These are phyloP conservation scores for Porcisia deanei DNA, from an alignment of 208 protist species.

Conservation along the genomic window DNA sequence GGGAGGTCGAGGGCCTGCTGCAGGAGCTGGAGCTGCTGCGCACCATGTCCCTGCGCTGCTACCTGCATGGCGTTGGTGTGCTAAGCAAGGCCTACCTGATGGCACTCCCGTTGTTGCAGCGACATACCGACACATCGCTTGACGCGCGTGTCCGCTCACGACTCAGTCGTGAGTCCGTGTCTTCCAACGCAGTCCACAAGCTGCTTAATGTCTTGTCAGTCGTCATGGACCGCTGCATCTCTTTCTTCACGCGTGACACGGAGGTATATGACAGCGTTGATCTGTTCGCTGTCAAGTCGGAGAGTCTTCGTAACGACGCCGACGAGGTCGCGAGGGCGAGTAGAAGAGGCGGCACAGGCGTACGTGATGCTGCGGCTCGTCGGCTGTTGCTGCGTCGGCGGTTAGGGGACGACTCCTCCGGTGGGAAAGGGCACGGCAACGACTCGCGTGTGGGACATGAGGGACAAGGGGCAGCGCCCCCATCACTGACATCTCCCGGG, in stretches of 20 bases:
- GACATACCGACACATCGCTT: constrained; percentile 30
- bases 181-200: constrained; percentile 72
- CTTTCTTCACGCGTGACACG: constrained; percentile 65
- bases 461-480: constrained; percentile 7
- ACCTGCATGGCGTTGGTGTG: constrained; percentile 74
- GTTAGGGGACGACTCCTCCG: neutral
- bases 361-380: constrained; percentile 7
- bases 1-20: constrained; percentile 70
- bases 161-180: constrained; percentile 80
- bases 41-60: constrained; percentile 56
- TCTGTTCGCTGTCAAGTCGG: constrained; percentile 72
- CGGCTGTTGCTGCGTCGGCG: constrained; percentile 32
- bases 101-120: constrained; percentile 56
- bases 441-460: neutral
- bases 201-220: constrained; percentile 83
- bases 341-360: neutral
- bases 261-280: constrained; percentile 77
- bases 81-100: constrained; percentile 85
- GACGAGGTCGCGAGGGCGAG: constrained; percentile 11
- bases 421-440: neutral
- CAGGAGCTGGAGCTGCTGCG: constrained; percentile 81
- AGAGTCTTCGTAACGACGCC: constrained; percentile 26
- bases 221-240: constrained; percentile 73
- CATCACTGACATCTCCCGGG: neutral
- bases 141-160: constrained; percentile 69